Evolutionary conservation across 441 rosid genomes (phyloP).

Genomic region (Aleurites moluccanus): DNA sequence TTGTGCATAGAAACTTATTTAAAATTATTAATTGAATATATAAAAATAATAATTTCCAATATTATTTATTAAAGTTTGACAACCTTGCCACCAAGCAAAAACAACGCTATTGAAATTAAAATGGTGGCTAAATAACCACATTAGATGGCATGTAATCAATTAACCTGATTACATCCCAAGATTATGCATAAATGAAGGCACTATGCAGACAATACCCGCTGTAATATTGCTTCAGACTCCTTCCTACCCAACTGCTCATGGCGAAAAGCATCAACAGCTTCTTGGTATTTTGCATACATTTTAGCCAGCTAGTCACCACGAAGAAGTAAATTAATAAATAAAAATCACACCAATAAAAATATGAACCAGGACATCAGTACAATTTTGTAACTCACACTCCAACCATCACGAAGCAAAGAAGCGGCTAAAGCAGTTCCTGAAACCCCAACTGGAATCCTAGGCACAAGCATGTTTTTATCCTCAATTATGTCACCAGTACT

Average conservation of each 20-base stretch:
- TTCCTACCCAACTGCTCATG: constrained; percentile 97
- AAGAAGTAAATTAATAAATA: constrained; percentile 8
- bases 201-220: constrained; percentile 54
- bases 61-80: no score
- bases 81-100: neutral
- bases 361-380: constrained; percentile 17
- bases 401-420: constrained; percentile 95
- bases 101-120: neutral
- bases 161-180: neutral
- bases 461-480: constrained; percentile 47
- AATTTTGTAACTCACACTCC: constrained; percentile 77
- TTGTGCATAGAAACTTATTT: no score
- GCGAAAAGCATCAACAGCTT: constrained; percentile 93
- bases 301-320: constrained; percentile 66
- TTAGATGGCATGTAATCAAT: neutral
- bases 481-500: constrained; percentile 46
- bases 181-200: neutral
- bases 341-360: neutral
- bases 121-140: neutral
- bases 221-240: constrained; percentile 87
- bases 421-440: constrained; percentile 98
- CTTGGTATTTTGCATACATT: constrained; percentile 96
- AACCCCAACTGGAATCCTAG: constrained; percentile 84
- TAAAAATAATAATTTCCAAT: no score
- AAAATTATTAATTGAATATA: no score